Evolutionary conservation across 495 filamentous ascomycete genomes (phyloP), one percentile per base, ranked within the genome.

Genomic region (Annulohypoxylon stygium): DNA sequence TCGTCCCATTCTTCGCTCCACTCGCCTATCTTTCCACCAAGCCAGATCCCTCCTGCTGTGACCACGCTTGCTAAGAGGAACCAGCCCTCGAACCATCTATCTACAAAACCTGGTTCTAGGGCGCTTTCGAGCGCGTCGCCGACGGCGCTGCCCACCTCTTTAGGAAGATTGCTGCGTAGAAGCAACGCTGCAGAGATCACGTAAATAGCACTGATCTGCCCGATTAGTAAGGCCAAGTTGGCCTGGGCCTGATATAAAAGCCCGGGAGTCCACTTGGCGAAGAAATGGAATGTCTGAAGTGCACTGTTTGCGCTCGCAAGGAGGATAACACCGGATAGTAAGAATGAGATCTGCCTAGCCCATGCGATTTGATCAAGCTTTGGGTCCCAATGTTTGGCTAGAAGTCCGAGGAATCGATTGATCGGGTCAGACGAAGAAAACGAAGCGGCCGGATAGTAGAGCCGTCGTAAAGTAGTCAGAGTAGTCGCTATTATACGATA

Each of bases 11-110:
- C 89, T 64, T 90, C 88, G 30, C 78, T 80, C 63, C 76, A 80
- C 45, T 83, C 82, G 18, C 80, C 82, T 5, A 93, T 78, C 74
- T 88, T 89, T 71, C 88, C 85, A 1, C 91, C 90, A 10, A 93
- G 75, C 85, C 90, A 90, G 23, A 95, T 89, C 10, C 91, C 92
- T 43, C 84, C 77, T 16, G 85, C 88, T 14, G 93, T 94, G 14
- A 84, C 76, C 0, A 79, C 83, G 54, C 88, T 90, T 6, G 89
- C 89, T 3, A 86, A 71, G 26, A 94, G 78, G 73, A 95, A 96
- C 90, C 93, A 92, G 23, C 87, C 88, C 75, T 95, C 93, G 77
- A 95, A 96, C 93, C 93, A 95, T n/a, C 88, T 81, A 70, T 94
- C 93, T n/a, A 92, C 91, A 69, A 94, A 93, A 2, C 76, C 78